Percentiles rank a stretch among this genome's conserved stretches.
Conservation (phyloP, 768 basidiomycete species). For the Daedaleopsis sinensis region DNA sequence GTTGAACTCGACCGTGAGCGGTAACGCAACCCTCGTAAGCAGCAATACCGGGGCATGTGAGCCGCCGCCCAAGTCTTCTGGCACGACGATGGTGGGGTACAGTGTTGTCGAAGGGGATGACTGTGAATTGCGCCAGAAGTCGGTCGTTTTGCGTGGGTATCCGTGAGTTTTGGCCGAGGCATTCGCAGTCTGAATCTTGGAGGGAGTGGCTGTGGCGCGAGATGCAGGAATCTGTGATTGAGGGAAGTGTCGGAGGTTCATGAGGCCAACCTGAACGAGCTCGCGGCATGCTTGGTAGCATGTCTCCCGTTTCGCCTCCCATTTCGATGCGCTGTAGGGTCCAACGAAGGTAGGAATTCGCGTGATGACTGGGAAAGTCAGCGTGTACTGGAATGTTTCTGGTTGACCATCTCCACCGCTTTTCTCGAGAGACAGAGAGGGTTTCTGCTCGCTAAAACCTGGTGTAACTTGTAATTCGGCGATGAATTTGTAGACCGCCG, state of each 20-base stretch:
- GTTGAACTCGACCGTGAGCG: slow-evolving; percentile 54
- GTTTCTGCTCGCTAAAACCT: neutral
- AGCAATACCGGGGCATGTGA: slow-evolving; percentile 63
- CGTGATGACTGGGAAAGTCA: slow-evolving; percentile 8
- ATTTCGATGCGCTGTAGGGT: slow-evolving; percentile 1
- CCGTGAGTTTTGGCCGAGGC: slow-evolving; percentile 44
- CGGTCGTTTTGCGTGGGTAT: slow-evolving; percentile 62
- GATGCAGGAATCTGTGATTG: slow-evolving; percentile 9
- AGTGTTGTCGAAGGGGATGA: slow-evolving; percentile 36
- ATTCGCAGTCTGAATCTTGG: slow-evolving; percentile 10
- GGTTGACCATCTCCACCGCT: neutral
- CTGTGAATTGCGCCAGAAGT: slow-evolving; percentile 61
- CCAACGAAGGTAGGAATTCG: slow-evolving; percentile 11
- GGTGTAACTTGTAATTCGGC: slow-evolving; percentile 15
- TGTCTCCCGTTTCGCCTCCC: slow-evolving; percentile 12
- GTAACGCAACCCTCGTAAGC: slow-evolving; percentile 69
- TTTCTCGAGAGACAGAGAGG: slow-evolving; percentile 4
- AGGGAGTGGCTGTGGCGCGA: slow-evolving; percentile 18
- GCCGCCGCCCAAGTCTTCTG: slow-evolving; percentile 31
- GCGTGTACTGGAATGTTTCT: slow-evolving; percentile 21
- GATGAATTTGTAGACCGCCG: slow-evolving; percentile 57
- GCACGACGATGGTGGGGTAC: slow-evolving; percentile 61
- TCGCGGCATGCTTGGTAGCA: slow-evolving; percentile 22
- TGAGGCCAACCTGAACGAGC: slow-evolving; percentile 17
- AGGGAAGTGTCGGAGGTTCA: slow-evolving; percentile 43